phyloP scores from a whole-genome alignment of 2,329 filamentous ascomycete genomes.

The Shiraia sp. region DNA sequence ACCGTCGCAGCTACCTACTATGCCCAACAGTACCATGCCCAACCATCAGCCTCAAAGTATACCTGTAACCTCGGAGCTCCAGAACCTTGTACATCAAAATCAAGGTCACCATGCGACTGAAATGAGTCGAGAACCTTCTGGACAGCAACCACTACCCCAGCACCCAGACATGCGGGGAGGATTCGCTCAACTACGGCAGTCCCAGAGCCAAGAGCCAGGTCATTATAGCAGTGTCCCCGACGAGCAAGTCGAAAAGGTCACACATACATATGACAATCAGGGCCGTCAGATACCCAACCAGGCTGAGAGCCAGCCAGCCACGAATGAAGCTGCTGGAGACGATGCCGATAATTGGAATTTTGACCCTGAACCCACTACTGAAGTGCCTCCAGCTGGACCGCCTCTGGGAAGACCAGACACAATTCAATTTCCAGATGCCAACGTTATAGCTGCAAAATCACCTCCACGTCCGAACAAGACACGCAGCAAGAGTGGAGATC shows the following conservation, averaged over 20 bases:
- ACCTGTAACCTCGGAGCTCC: slow-evolving; percentile 46
- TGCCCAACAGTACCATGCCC: slow-evolving; percentile 50
- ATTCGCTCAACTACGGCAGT: slow-evolving; percentile 44
- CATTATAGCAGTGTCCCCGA: slow-evolving; percentile 52
- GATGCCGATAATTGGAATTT: slow-evolving; percentile 88
- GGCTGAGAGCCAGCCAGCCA: slow-evolving; percentile 46
- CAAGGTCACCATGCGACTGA: slow-evolving; percentile 48
- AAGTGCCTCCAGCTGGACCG: slow-evolving; percentile 57
- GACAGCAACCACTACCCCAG: slow-evolving; percentile 47
- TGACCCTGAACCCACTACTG: slow-evolving; percentile 68
- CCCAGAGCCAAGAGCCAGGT: slow-evolving; percentile 32
- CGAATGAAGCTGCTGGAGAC: slow-evolving; percentile 48
- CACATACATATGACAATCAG: slow-evolving; percentile 62
- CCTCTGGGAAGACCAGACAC: slow-evolving; percentile 75
- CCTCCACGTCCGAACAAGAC: slow-evolving; percentile 68
- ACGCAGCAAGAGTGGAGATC: slow-evolving; percentile 75
- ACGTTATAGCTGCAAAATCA: slow-evolving; percentile 76
- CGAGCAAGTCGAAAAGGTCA: slow-evolving; percentile 61
- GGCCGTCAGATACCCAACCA: slow-evolving; percentile 55
- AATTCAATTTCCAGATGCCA: slow-evolving; percentile 83
- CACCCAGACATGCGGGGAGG: slow-evolving; percentile 31
- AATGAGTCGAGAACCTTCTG: slow-evolving; percentile 50
- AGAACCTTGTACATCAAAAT: slow-evolving; percentile 41
- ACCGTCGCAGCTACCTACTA: slow-evolving; percentile 47
- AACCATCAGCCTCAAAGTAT: slow-evolving; percentile 66